Conservation (phyloP, 148 eudicot genomes). For the Nyssa sinensis region DNA sequence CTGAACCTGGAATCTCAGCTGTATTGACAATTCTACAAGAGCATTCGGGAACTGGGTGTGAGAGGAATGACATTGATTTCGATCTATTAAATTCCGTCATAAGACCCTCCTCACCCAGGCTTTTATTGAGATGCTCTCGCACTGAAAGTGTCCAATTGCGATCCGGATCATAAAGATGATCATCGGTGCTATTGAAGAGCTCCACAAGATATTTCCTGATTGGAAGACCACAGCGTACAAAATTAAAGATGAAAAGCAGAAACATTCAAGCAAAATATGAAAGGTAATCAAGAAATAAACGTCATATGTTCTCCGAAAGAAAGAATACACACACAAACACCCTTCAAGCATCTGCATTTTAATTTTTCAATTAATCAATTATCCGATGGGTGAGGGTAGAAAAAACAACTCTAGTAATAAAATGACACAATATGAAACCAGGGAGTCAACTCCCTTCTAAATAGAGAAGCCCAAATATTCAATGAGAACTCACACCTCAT, state of each 20-base stretch:
- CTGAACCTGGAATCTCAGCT: constrained; percentile 27
- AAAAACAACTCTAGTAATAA: background rate
- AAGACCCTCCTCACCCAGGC: constrained; percentile 72
- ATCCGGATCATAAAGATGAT: constrained; percentile 64
- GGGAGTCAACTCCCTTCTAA: background rate
- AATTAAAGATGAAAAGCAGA: constrained; percentile 2
- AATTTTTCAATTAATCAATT: background rate
- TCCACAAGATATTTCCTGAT: constrained; percentile 70
- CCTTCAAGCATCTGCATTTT: background rate
- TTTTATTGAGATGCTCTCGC: constrained; percentile 74
- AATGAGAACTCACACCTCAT: background rate
- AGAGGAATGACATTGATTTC: constrained; percentile 61
- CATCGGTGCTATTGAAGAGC: constrained; percentile 55
- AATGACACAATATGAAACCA: background rate
- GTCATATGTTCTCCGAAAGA: background rate
- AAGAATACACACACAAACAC: background rate
- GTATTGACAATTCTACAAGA: constrained; percentile 60
- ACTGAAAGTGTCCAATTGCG: constrained; percentile 74
- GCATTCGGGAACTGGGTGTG: constrained; percentile 88
- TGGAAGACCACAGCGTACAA: constrained; percentile 6
- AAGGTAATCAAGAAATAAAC: background rate
- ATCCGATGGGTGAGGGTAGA: background rate
- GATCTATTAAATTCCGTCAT: constrained; percentile 41
- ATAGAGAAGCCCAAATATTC: background rate
- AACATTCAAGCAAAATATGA: background rate